Evolutionary conservation across 176 grass and related monocot species (phyloP).

Genomic region (Cymbopogon citratus): DNA sequence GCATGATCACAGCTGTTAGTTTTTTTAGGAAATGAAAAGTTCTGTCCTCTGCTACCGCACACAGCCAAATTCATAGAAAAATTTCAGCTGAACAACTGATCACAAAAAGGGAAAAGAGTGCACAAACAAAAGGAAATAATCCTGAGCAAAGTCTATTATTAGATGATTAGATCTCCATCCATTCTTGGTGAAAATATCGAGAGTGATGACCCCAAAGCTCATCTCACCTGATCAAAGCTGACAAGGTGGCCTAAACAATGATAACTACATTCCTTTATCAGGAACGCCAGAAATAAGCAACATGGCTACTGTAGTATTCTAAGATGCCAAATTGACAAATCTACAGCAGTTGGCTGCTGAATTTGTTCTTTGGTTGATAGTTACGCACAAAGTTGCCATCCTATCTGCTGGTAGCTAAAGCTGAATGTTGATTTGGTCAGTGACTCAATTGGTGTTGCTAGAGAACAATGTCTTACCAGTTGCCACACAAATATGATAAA

Average conservation of each 20-base stretch:
- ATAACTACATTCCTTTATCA: background rate
- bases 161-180: background rate
- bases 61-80: too few relatives aligned
- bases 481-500: background rate
- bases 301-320: background rate
- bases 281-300: background rate
- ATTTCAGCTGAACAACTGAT: too few relatives aligned
- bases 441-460: background rate
- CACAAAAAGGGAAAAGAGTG: background rate
- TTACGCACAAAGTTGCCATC: background rate
- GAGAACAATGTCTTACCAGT: background rate
- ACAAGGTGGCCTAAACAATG: background rate
- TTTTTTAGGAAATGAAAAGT: too few relatives aligned
- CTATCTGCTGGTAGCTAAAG: background rate
- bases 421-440: background rate
- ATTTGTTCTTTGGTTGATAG: constrained; percentile 6
- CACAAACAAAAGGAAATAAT: background rate
- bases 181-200: background rate
- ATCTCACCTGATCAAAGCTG: background rate
- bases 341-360: background rate
- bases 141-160: background rate
- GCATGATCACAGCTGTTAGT: too few relatives aligned
- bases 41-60: too few relatives aligned
- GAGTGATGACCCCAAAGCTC: background rate
- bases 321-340: background rate